Evolutionary conservation across 208 protist species (phyloP), one percentile per base, ranked within the genome.

Genomic region (Leishmania gerbilli): DNA sequence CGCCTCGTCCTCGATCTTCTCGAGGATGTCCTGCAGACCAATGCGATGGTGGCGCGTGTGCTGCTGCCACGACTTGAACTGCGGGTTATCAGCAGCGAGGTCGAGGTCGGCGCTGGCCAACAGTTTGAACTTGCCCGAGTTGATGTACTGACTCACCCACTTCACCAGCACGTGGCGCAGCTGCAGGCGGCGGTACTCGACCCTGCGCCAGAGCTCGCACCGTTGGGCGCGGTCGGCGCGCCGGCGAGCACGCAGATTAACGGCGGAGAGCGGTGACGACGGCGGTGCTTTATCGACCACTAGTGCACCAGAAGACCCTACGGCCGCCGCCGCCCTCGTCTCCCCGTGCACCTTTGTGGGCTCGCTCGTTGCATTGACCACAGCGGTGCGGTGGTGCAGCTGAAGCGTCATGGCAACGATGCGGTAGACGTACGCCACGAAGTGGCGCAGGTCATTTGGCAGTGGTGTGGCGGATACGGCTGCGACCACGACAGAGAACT

Each of bases 121-220:
- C 19, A 96, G 58, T 45, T 90, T 90, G 79, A 90, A 96, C 64
- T 87, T 89, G 53, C 87, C 86, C 11, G 84, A 85, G 79, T 40
- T 87, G 68, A 96, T 80, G 81, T 94, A 95, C 84, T 96, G 92
- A 51, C 82, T 77, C 42, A 96, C 79, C 92, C 92, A 97, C 81
- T 92, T 91, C 40, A 87, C 83, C 71, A 97, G 68, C 6, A 96
- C 90, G 80, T 97, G 91, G 1, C 93, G 92, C 71, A 97, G 88
- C 82, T 97, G 94, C 67, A 92, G 83, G 4, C 94, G 88, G 49
- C 92, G 89, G 83, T 96, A 94, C 76, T 95, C 91, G 13, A 97
- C 90, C 64, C 88, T 88, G 40, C 91, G 85, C 93, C 93, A 96
- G 11, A 93, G 80, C 8, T 76, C 82, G 34, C 90, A 67, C 45